These are phyloP conservation scores for Fusarium gaditjirri DNA, from an alignment of 2,329 filamentous ascomycete genomes.

Conservation along the genomic window DNA sequence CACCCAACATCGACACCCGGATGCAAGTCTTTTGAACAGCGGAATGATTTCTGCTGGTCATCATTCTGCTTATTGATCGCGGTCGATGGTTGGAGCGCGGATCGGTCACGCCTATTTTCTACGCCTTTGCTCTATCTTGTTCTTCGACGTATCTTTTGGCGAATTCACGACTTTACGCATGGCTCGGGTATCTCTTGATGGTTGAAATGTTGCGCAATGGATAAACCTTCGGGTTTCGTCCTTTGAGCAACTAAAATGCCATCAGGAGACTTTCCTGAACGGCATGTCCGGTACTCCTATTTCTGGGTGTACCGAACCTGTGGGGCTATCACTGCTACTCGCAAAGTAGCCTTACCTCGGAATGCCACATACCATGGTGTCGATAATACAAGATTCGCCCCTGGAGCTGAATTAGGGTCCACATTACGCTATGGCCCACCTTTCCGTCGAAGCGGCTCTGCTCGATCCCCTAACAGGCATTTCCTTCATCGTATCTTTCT, in stretches of 20 bases:
- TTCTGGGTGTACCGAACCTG: conserved; percentile 42
- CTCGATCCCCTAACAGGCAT: conserved; percentile 47
- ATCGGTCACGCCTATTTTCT: conserved; percentile 45
- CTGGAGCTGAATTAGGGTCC: conserved; percentile 23
- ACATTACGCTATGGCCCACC: conserved; percentile 4
- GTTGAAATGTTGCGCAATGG: conserved; percentile 24
- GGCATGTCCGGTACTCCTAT: conserved; percentile 53
- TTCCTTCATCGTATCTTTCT: conserved; percentile 45
- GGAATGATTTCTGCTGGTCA: conserved; percentile 34
- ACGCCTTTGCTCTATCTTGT: conserved; percentile 55
- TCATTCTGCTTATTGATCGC: conserved; percentile 40
- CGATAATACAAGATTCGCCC: conserved; percentile 28
- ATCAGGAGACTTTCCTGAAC: conserved; percentile 48
- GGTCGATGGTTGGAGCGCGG: conserved; percentile 43
- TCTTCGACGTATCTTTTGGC: conserved; percentile 53
- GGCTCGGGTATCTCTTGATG: conserved; percentile 52
- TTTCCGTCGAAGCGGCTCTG: conserved; percentile 53
- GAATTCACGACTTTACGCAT: conserved; percentile 51
- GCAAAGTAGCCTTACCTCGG: conserved; percentile 16
- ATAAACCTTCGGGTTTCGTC: conserved; percentile 11
- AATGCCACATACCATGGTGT: conserved; percentile 22
- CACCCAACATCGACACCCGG: conserved; percentile 44
- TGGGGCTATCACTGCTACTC: conserved; percentile 32
- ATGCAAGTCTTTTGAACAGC: conserved; percentile 36
- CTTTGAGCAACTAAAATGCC: conserved; percentile 19